A percentile compares a stretch with the other conserved stretches of the same genome.
Conservation (phyloP, 2,329 filamentous ascomycete genomes). For the Alternaria brassicae region DNA sequence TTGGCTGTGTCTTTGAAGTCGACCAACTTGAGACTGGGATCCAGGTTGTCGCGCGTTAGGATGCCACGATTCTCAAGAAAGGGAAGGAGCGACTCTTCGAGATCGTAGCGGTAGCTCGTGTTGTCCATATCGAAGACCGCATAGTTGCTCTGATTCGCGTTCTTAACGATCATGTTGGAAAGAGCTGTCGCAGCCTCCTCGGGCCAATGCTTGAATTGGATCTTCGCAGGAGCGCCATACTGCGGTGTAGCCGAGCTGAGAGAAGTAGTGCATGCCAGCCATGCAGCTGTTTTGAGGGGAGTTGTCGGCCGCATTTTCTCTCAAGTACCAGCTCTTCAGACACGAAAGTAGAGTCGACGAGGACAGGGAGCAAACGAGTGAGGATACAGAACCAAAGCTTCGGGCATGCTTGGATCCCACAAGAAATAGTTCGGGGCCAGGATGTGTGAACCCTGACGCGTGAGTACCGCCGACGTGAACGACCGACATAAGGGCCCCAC, state of each 20-base stretch:
- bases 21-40: slow-evolving; percentile 39
- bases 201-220: slow-evolving; percentile 37
- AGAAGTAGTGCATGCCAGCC: slow-evolving; percentile 22
- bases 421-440: not conserved
- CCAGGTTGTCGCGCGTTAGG: slow-evolving; percentile 39
- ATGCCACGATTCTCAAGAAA: slow-evolving; percentile 43
- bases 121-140: slow-evolving; percentile 46
- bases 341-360: not conserved
- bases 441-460: not conserved
- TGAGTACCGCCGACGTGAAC: slow-evolving; percentile 22
- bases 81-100: slow-evolving; percentile 40
- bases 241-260: slow-evolving; percentile 19
- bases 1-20: slow-evolving; percentile 45
- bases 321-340: not conserved
- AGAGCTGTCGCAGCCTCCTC: slow-evolving; percentile 35
- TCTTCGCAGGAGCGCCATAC: slow-evolving; percentile 25
- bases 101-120: slow-evolving; percentile 40
- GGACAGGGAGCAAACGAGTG: not conserved
- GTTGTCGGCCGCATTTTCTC: slow-evolving; percentile 9
- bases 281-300: slow-evolving; percentile 26
- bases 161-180: slow-evolving; percentile 37
- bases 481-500: slow-evolving; percentile 15
- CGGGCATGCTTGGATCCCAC: not conserved
- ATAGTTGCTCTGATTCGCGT: slow-evolving; percentile 42
- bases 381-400: slow-evolving; percentile 7